These are phyloP conservation scores for Straminergon stramineum DNA, from an alignment of 225 moss, liverwort and hornwort species.

Conservation along the genomic window DNA sequence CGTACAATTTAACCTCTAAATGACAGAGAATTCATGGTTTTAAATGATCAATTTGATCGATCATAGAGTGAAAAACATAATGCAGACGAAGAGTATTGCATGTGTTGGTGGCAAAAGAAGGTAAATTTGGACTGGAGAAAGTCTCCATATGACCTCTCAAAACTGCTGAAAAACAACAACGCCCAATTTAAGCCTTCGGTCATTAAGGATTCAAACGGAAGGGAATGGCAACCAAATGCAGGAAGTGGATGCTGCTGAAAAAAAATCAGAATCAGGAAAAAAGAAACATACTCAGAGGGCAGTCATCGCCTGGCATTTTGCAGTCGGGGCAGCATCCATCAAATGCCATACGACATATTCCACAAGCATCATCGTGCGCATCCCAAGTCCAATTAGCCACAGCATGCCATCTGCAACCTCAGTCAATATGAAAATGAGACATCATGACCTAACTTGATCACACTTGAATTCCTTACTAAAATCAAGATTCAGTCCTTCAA, in stretches of 20 bases:
- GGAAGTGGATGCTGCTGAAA: not conserved
- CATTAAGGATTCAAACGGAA: not conserved
- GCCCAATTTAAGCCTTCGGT: not conserved
- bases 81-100: not conserved
- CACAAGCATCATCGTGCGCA: conserved; percentile 91
- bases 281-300: conserved; percentile 57
- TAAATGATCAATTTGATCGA: not conserved
- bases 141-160: not conserved
- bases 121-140: not conserved
- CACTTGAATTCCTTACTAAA: not conserved
- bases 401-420: conserved; percentile 73
- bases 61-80: not conserved
- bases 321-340: conserved; percentile 96
- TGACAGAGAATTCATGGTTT: not conserved
- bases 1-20: not conserved
- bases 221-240: not conserved
- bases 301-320: conserved; percentile 93
- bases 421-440: not conserved
- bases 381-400: conserved; percentile 98
- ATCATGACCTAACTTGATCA: not conserved
- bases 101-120: not conserved
- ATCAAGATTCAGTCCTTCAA: not conserved
- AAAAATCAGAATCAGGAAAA: not conserved
- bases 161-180: not conserved
- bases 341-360: conserved; percentile 92